A percentile compares a stretch with the other conserved stretches of the same genome.
Evolutionary conservation across 345 rosid species (phyloP).

Genomic region (Eucalyptus tenuipes): DNA sequence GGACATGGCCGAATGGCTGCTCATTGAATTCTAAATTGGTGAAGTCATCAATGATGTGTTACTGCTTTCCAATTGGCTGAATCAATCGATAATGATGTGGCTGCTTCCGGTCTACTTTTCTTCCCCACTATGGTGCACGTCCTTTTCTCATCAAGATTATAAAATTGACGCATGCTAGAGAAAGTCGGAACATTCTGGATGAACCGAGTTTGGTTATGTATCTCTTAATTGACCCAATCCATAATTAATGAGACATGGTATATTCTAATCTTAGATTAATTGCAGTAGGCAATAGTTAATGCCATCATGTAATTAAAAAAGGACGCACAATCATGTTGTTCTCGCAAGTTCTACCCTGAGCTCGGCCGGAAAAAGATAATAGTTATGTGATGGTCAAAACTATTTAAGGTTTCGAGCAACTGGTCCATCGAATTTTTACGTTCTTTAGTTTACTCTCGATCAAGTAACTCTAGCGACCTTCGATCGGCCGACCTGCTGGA

Average conservation of each 20-base stretch:
- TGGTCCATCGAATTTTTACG: not conserved
- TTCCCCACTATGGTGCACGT: not conserved
- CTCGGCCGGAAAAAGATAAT: not conserved
- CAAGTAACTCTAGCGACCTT: not conserved
- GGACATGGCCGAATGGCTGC: not conserved
- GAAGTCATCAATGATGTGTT: not conserved
- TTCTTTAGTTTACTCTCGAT: not conserved
- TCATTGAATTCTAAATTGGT: not conserved
- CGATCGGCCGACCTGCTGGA: not conserved
- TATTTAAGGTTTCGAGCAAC: not conserved
- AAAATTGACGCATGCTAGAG: not conserved
- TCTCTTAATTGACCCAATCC: not conserved
- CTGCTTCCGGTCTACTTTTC: not conserved
- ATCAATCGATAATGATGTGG: not conserved
- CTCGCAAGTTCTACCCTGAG: not conserved
- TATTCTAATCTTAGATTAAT: not conserved
- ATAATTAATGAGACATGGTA: not conserved
- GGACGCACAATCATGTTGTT: not conserved
- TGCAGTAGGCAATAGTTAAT: not conserved
- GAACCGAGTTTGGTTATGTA: not conserved
- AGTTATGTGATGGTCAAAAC: not conserved
- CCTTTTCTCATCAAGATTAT: not conserved
- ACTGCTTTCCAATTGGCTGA: not conserved
- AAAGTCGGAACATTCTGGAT: not conserved
- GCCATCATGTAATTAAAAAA: not conserved